These are phyloP conservation scores for Microcyclosporella mali DNA, from an alignment of 2,329 filamentous ascomycete genomes.

Conservation along the genomic window DNA sequence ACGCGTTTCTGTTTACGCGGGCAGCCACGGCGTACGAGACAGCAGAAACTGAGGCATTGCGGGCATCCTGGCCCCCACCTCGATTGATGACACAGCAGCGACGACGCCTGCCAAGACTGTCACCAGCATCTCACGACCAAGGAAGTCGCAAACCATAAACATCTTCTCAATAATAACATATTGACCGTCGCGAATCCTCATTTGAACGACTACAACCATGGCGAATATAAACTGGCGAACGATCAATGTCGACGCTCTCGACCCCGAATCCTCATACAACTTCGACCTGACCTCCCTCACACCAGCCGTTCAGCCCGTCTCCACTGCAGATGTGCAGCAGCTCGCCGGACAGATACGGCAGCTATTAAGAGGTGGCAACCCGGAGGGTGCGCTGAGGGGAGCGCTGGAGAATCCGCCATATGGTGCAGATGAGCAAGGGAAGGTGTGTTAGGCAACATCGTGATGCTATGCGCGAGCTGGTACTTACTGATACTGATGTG, in stretches of 20 bases:
- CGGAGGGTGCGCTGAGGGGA: conserved; percentile 76
- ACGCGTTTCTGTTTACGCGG: no score
- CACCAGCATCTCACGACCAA: no score
- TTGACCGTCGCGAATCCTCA: no score
- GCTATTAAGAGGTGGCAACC: conserved; percentile 77
- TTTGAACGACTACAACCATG: conserved; percentile 27
- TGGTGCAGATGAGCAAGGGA: conserved; percentile 48
- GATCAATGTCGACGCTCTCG: conserved; percentile 87
- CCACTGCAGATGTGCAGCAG: conserved; percentile 70
- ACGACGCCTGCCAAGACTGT: no score
- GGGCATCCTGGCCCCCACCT: no score
- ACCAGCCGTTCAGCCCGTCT: conserved; percentile 66
- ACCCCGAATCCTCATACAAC: conserved; percentile 84
- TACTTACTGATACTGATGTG: conserved; percentile 3
- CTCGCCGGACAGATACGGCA: conserved; percentile 78
- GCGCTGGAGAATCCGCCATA: conserved; percentile 81
- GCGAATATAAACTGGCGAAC: conserved; percentile 64
- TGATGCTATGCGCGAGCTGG: neutral
- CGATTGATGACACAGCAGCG: no score
- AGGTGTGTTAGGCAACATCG: conserved; percentile 37
- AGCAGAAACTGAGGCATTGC: no score
- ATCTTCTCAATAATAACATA: no score
- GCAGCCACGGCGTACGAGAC: no score
- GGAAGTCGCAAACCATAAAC: no score
- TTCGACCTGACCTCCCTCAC: conserved; percentile 82